These are phyloP conservation scores for Colletotrichum orchidophilum DNA, from an alignment of 2,329 filamentous ascomycete species.

Conservation along the genomic window DNA sequence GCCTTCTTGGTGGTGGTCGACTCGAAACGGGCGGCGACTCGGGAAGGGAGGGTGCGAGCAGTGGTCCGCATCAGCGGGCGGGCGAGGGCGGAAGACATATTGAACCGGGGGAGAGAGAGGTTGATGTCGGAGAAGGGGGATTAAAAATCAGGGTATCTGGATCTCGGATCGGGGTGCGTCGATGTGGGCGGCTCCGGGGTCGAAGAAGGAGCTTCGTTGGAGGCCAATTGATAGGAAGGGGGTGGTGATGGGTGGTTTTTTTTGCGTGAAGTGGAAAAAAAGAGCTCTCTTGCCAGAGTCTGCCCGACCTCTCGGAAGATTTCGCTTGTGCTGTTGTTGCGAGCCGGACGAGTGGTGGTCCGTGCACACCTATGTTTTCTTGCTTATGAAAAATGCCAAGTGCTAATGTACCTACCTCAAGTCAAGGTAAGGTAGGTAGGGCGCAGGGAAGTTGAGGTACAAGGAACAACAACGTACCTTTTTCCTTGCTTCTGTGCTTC, in stretches of 20 bases:
- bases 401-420: too few relatives aligned
- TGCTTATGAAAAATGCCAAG: slow-evolving; percentile 17
- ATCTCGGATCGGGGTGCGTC: slow-evolving; percentile 35
- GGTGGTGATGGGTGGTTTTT: slow-evolving; percentile 33
- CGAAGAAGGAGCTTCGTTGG: slow-evolving; percentile 38
- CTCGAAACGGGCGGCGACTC: slow-evolving; percentile 66
- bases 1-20: slow-evolving; percentile 63
- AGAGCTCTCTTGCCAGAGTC: slow-evolving; percentile 31
- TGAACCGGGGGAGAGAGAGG: slow-evolving; percentile 23
- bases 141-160: slow-evolving; percentile 25
- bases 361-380: slow-evolving; percentile 4
- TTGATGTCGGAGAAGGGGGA: slow-evolving; percentile 14
- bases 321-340: slow-evolving; percentile 45
- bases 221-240: slow-evolving; percentile 48
- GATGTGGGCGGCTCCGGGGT: slow-evolving; percentile 40
- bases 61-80: slow-evolving; percentile 58
- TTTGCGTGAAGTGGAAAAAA: slow-evolving; percentile 36
- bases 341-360: slow-evolving; percentile 32
- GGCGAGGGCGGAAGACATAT: slow-evolving; percentile 47
- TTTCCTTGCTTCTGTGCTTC: neutral
- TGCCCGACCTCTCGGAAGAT: slow-evolving; percentile 52
- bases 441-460: neutral
- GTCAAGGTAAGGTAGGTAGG: too few relatives aligned
- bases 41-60: slow-evolving; percentile 54
- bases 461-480: neutral